Base-by-base conservation (phyloP, 345 rosid genomes). In the Aurinia saxatilis region DNA sequence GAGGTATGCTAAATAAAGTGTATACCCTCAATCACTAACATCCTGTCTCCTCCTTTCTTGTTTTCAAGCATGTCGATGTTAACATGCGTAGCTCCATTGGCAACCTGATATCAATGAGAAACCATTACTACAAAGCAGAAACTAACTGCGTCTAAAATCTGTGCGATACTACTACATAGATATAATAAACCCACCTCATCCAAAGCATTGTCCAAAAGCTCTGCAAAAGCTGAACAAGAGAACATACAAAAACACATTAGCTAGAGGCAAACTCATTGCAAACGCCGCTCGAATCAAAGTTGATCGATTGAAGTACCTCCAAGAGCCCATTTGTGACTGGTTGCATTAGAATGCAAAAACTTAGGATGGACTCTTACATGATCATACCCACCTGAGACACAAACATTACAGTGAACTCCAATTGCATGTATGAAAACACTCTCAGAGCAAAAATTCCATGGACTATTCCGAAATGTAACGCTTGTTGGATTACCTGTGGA, bases 281-380 rank as follows among this genome's bases (percentile, higher is more conserved):
- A 23, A 10, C 3, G 3, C 21, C 51, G 56, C 46, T 39, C 6
- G 1, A 10, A 34, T 15, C n/a, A 61, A 13, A 8, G 17, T 45
- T 17, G 10, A 37, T 36, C 3, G 56, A 35, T 27, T n/a, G 9
- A 25, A 61, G 54, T 73, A 89, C 98, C 98, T 80, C 98, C 98
- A 69, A 92, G 93, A 37, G 96, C 96, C 98, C 98, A 92, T 66
- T 89, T 92, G 75, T 92, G 98, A 72, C 98, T 92, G 7, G 98
- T 92, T 57, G 98, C 98, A 71, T 92, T 92, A 27, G 98, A 92
- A 80, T 92, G 98, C 33, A 92, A 68, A 59, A 92, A 92, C 68
- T 82, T 92, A 31, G 98, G 98, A 81, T 92, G 98, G 66, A 92
- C 96, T 73, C 98, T 76, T 23, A 87, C 93, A 76, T 78, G 98